Evolutionary conservation across 176 grass and related monocot genomes (phyloP).

Genomic region (Lolium rigidum): DNA sequence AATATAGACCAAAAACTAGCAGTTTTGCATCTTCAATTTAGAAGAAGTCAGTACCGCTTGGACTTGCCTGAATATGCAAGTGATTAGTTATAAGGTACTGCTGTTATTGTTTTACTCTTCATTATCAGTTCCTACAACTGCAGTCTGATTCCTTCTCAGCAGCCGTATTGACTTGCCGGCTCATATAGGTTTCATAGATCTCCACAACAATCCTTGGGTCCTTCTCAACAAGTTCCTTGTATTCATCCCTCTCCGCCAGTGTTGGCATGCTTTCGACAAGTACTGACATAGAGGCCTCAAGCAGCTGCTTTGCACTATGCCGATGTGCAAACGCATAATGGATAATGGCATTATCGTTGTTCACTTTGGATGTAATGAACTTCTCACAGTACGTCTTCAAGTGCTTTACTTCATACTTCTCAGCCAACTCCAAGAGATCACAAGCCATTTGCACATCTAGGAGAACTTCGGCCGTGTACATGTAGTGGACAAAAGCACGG

Average conservation of each 20-base stretch:
- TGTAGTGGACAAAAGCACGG: slow-evolving; percentile 75
- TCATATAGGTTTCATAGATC: slow-evolving; percentile 91
- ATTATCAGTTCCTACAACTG: slow-evolving; percentile 42
- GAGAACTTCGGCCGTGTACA: slow-evolving; percentile 80
- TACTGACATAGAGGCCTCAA: slow-evolving; percentile 70
- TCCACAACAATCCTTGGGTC: slow-evolving; percentile 93
- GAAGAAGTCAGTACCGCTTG: neutral
- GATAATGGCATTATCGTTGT: slow-evolving; percentile 68
- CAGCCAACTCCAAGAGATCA: slow-evolving; percentile 81
- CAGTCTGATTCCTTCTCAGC: slow-evolving; percentile 55
- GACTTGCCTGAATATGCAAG: slow-evolving; percentile 14
- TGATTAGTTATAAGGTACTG: slow-evolving; percentile 7
- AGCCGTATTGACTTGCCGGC: slow-evolving; percentile 73
- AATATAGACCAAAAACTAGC: neutral
- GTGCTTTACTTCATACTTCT: slow-evolving; percentile 95
- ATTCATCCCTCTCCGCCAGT: slow-evolving; percentile 74
- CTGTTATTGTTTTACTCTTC: neutral
- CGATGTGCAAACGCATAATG: slow-evolving; percentile 81
- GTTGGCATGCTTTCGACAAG: slow-evolving; percentile 82
- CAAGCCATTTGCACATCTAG: slow-evolving; percentile 80
- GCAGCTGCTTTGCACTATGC: slow-evolving; percentile 79
- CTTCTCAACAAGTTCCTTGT: slow-evolving; percentile 88
- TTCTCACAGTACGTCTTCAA: slow-evolving; percentile 84
- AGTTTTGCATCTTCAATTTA: slow-evolving; percentile 3
- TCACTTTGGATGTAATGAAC: slow-evolving; percentile 92